Percentiles rank a stretch among this genome's conserved stretches.
Conservation (phyloP, 2,329 filamentous ascomycete species). For the Stylonectria norvegica region DNA sequence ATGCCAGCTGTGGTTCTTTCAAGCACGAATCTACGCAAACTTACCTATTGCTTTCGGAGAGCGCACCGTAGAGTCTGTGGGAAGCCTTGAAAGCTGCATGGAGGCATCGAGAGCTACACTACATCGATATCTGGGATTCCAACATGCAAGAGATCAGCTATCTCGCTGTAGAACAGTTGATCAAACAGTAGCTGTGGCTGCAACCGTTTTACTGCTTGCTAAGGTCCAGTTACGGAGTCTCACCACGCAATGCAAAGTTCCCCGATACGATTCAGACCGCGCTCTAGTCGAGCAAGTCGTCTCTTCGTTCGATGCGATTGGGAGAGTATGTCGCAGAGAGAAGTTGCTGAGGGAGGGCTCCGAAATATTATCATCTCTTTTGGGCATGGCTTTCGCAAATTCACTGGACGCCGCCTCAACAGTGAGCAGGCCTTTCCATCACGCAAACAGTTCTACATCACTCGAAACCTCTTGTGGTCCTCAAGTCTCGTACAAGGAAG, state of each 20-base stretch:
- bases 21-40: constrained; percentile 9
- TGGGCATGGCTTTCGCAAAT: not conserved
- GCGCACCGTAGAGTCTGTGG: not conserved
- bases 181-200: constrained; percentile 9
- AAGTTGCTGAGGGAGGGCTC: constrained; percentile 4
- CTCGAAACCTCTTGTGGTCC: not conserved
- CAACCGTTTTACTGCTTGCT: constrained; percentile 6
- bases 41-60: constrained; percentile 11
- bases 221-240: constrained; percentile 5
- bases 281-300: constrained; percentile 11
- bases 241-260: not conserved
- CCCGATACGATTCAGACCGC: constrained; percentile 9
- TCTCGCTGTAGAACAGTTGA: constrained; percentile 11
- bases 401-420: not conserved
- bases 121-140: constrained; percentile 10
- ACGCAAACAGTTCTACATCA: not conserved
- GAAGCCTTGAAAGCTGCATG: constrained; percentile 8
- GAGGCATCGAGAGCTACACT: constrained; percentile 13
- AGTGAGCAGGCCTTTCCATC: too few species aligned
- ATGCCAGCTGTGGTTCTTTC: constrained; percentile 15
- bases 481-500: not conserved
- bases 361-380: constrained; percentile 8
- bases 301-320: constrained; percentile 5
- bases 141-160: constrained; percentile 7
- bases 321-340: constrained; percentile 5